Evolutionary conservation across 148 eudicot species (phyloP), one percentile per base, ranked within the genome.

Genomic region (Pharnaceum exiguum): DNA sequence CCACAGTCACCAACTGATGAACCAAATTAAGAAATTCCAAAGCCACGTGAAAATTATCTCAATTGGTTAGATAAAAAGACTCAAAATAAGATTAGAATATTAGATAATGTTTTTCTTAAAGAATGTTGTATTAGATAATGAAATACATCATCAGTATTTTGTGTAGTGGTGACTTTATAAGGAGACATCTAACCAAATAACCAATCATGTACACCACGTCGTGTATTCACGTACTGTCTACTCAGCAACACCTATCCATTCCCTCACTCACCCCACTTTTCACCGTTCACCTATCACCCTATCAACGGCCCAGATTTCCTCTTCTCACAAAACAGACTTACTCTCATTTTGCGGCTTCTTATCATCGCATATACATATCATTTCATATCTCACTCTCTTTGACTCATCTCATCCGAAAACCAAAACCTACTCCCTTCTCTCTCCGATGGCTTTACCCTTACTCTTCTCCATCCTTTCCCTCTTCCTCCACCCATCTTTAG

Each of bases 221-320:
- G 61, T 35, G 61, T 65, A 55, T 5, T 53, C 42, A 27, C 68
- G 60, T 53, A 64, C 13, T 26, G 36, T 58, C 53, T 44, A 65
- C 35, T 65, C 60, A 65, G 61, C 52, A 54, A 44, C 52, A 44
- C 52, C 13, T 3, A 27, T 24, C 12, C n/a, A 6, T n/a, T n/a
- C n/a, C n/a, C n/a, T n/a, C 35, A 32, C 53, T 65, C 33, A 55
- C 46, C 69, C 43, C 3, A 36, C 1, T 35, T 24, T 66, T 56
- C n/a, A 58, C 63, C 58, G 57, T 23, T 27, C 57, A 66, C 19
- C 56, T 48, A 11, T 15, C 40, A 22, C 54, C 7, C 16, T 25
- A 36, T 31, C 62, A 26, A 46, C 62, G 46, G 38, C 15, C 25
- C n/a, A 25, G 24, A 37, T 47, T 16, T 37, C 27, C 15, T 19